Percentiles rank a stretch among this genome's conserved stretches.
Evolutionary conservation across 1,284 basidiomycete genomes (phyloP).

Genomic region (Rhodofomes roseus): DNA sequence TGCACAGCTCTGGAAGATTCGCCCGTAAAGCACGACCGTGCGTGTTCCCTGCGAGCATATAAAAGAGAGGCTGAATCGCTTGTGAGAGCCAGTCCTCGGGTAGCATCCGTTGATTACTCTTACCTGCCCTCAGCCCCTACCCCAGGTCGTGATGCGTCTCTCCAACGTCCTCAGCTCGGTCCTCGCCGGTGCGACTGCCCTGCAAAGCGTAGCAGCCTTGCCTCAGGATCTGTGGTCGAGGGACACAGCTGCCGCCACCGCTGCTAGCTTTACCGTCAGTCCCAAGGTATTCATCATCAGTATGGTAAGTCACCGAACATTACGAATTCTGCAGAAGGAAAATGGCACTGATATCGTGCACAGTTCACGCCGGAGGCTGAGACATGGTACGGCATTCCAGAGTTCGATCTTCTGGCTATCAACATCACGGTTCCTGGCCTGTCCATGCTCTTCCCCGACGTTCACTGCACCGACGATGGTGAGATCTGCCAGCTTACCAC

Average conservation of each 20-base stretch:
- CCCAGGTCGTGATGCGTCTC: background rate
- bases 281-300: slow-evolving; percentile 17
- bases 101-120: background rate
- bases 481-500: slow-evolving; percentile 39
- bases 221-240: background rate
- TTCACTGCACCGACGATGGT: slow-evolving; percentile 36
- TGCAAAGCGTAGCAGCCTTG: background rate
- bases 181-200: background rate
- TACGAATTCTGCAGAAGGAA: background rate
- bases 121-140: background rate
- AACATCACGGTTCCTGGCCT: slow-evolving; percentile 36
- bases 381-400: slow-evolving; percentile 17
- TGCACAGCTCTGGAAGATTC: background rate
- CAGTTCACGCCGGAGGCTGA: slow-evolving; percentile 14
- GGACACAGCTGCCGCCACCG: background rate
- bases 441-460: slow-evolving; percentile 40
- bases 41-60: background rate
- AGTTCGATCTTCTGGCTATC: slow-evolving; percentile 31
- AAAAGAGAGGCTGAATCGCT: background rate
- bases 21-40: background rate
- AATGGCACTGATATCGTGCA: background rate
- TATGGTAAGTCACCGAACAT: slow-evolving; percentile 7
- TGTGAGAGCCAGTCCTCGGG: background rate
- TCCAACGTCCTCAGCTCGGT: background rate
- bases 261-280: background rate